These are phyloP conservation scores for Xylaria intraflava DNA, from an alignment of 495 filamentous ascomycete genomes.

Conservation along the genomic window DNA sequence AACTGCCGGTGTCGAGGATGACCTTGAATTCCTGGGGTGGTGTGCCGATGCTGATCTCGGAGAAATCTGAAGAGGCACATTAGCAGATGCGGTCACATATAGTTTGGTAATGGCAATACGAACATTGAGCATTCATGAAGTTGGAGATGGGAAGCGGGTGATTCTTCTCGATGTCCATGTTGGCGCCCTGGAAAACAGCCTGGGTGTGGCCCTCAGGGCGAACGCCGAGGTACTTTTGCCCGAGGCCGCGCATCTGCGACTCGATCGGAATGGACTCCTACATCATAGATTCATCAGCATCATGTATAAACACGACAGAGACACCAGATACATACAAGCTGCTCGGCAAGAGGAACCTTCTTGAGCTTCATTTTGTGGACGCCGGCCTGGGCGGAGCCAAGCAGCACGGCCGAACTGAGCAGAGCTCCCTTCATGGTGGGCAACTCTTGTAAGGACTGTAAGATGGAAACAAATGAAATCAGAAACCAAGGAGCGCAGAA, in stretches of 20 bases:
- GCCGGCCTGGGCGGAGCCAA: constrained; percentile 74
- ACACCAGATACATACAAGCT: constrained; percentile 60
- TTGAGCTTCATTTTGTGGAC: constrained; percentile 93
- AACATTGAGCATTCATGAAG: constrained; percentile 99
- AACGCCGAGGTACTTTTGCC: constrained; percentile 90
- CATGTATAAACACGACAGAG: not conserved
- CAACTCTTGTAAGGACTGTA: constrained; percentile 12
- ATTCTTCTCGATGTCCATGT: constrained; percentile 56
- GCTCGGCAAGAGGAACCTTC: constrained; percentile 88
- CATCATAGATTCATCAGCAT: constrained; percentile 14
- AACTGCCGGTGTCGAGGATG: constrained; percentile 96
- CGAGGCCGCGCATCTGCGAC: constrained; percentile 70
- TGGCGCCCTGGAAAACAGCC: constrained; percentile 70
- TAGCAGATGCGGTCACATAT: constrained; percentile 16
- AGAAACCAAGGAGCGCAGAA: not conserved
- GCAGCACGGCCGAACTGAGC: constrained; percentile 67
- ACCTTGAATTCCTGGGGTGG: constrained; percentile 97
- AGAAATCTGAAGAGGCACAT: constrained; percentile 68
- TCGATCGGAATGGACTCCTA: constrained; percentile 73
- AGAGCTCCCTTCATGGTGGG: constrained; percentile 75
- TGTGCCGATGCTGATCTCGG: constrained; percentile 85
- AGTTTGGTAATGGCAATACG: constrained; percentile 24
- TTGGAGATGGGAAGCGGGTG: constrained; percentile 90
- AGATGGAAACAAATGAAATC: not conserved
- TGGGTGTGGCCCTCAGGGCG: constrained; percentile 62